Conservation (phyloP, 768 basidiomycete species). For the Boletus sensibilis region DNA sequence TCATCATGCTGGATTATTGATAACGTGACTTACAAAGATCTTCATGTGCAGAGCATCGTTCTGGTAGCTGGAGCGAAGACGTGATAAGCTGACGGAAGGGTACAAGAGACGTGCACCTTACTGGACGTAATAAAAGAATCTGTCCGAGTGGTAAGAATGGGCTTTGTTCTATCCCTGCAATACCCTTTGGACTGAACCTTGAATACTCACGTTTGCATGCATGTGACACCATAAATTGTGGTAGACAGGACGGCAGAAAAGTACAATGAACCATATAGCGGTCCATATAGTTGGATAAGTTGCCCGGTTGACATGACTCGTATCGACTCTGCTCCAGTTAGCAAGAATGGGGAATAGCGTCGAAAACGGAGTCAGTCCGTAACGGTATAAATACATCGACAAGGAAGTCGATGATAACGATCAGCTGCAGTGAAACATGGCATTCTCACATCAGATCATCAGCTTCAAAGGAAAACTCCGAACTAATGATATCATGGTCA, state of each 20-base stretch:
- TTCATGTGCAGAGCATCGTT: slow-evolving; percentile 4
- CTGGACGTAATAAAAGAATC: slow-evolving; percentile 14
- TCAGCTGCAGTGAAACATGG: too few species aligned
- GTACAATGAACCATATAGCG: not conserved
- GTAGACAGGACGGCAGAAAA: not conserved
- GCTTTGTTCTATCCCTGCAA: not conserved
- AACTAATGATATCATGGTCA: too few species aligned
- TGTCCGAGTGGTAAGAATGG: not conserved
- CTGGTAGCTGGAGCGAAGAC: not conserved
- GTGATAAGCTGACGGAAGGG: not conserved
- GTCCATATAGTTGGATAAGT: not conserved
- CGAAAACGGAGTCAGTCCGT: not conserved
- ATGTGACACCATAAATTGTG: slow-evolving; percentile 1
- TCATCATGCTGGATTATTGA: not conserved
- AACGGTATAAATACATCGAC: too few species aligned
- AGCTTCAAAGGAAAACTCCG: too few species aligned
- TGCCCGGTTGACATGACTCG: not conserved
- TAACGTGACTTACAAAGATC: slow-evolving; percentile 4
- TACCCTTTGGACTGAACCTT: too few species aligned
- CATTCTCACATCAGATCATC: too few species aligned
- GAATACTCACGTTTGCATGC: slow-evolving; percentile 13
- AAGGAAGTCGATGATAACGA: too few species aligned
- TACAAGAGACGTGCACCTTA: not conserved
- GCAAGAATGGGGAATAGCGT: not conserved
- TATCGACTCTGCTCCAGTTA: not conserved